Evolutionary conservation across 768 basidiomycete genomes (phyloP).

Genomic region (Tylopilus vinaceipallidus): DNA sequence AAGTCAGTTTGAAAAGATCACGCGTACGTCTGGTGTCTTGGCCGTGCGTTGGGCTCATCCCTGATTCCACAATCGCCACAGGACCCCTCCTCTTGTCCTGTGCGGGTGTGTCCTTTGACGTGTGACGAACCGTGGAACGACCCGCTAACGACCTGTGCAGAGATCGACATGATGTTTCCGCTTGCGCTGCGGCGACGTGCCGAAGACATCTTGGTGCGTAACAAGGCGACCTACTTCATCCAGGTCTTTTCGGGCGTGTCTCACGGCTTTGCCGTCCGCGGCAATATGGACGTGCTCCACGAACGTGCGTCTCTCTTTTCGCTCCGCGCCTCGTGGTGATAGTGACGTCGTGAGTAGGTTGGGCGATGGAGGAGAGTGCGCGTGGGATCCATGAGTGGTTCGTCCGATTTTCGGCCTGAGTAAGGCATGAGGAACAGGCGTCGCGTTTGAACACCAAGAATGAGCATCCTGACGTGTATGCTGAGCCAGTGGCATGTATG

Average conservation of each 20-base stretch:
- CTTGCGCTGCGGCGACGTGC: conserved; percentile 47
- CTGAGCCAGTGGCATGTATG: no score
- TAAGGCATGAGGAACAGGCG: neutral
- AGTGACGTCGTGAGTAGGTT: conserved; percentile 35
- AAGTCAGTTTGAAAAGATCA: conserved; percentile 47
- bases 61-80: neutral
- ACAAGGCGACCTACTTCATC: conserved; percentile 48
- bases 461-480: neutral
- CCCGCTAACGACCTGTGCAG: conserved; percentile 21
- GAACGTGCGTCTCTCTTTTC: conserved; percentile 16
- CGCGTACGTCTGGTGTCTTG: conserved; percentile 32
- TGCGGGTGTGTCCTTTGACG: conserved; percentile 14
- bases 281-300: conserved; percentile 12
- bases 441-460: no score
- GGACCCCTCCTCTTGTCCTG: conserved; percentile 25
- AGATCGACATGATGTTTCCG: conserved; percentile 51
- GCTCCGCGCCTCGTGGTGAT: neutral
- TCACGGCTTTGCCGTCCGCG: conserved; percentile 23
- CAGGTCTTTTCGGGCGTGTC: conserved; percentile 51
- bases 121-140: no score
- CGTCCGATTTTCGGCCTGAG: conserved; percentile 34
- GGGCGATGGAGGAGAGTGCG: conserved; percentile 59
- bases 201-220: conserved; percentile 51
- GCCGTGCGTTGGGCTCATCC: neutral
- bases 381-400: conserved; percentile 49